Evolutionary conservation across 306 rosid species (phyloP).

Genomic region (Ziziphus jujuba): DNA sequence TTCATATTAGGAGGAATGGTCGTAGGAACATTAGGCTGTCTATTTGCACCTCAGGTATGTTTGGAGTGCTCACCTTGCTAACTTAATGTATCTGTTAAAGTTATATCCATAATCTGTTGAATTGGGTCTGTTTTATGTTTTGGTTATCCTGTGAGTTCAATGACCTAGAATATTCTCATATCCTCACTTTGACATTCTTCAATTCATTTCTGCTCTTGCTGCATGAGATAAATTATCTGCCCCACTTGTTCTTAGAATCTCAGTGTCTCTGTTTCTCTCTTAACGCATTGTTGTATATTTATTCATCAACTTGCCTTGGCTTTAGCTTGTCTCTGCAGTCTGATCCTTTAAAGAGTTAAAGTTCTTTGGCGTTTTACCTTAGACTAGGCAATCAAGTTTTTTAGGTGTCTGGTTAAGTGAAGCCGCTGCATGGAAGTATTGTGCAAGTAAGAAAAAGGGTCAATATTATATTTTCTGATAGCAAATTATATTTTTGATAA

Average conservation of each 20-base stretch:
- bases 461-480: not conserved
- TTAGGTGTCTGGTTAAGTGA: not conserved
- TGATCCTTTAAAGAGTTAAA: too few species aligned
- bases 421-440: too few species aligned
- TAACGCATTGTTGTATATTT: not conserved
- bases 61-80: not conserved
- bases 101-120: not conserved
- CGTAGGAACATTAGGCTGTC: constrained; percentile 61
- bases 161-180: not conserved
- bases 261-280: not conserved
- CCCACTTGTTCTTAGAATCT: constrained; percentile 1
- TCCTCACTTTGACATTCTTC: not conserved
- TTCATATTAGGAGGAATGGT: constrained; percentile 63
- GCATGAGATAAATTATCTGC: too few species aligned
- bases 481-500: not conserved
- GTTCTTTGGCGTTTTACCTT: too few species aligned
- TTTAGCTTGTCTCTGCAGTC: constrained; percentile 2
- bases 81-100: not conserved
- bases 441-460: not conserved
- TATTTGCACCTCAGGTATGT: constrained; percentile 67
- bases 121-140: not conserved
- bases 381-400: too few species aligned
- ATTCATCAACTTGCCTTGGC: not conserved
- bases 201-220: not conserved
- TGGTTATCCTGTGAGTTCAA: not conserved